A percentile compares a stretch with the other conserved stretches of the same genome.
Evolutionary conservation across 2,329 filamentous ascomycete species (phyloP).

Genomic region (Mariannaea sp.): DNA sequence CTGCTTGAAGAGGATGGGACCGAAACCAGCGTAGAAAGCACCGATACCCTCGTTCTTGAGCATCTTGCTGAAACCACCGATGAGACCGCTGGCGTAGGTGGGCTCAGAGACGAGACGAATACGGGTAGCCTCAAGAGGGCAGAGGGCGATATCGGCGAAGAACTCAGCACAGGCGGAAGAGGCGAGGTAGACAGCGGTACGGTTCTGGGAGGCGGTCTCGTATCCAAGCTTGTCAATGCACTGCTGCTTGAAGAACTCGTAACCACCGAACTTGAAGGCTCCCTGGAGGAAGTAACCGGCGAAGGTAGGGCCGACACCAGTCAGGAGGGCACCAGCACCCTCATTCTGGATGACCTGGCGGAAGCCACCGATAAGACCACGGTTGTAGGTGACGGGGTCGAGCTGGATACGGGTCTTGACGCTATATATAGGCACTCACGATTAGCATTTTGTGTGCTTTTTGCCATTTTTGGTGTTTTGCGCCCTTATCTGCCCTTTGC

Average conservation of each 20-base stretch:
- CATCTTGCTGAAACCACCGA: conserved; percentile 84
- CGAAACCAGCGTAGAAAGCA: conserved; percentile 91
- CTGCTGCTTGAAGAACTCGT: conserved; percentile 96
- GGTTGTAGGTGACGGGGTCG: conserved; percentile 87
- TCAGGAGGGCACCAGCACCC: conserved; percentile 84
- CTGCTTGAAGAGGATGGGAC: conserved; percentile 73
- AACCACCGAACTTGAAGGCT: conserved; percentile 91
- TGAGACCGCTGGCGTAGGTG: conserved; percentile 78
- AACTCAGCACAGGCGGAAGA: conserved; percentile 69
- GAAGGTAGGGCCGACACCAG: conserved; percentile 82
- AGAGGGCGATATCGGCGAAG: conserved; percentile 80
- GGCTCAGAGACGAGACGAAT: conserved; percentile 91
- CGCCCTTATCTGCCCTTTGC: neutral
- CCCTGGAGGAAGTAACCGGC: conserved; percentile 95
- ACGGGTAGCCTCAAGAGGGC: conserved; percentile 90
- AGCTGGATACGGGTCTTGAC: conserved; percentile 97
- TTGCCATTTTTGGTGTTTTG: neutral
- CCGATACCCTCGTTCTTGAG: conserved; percentile 79
- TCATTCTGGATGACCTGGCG: conserved; percentile 82
- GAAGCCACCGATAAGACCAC: conserved; percentile 84
- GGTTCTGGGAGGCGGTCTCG: conserved; percentile 78
- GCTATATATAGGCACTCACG: conserved; percentile 52
- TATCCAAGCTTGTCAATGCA: conserved; percentile 79
- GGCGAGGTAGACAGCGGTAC: conserved; percentile 79
- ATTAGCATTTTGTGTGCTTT: conserved; percentile 22